Evolutionary conservation across 768 basidiomycete genomes (phyloP).

Genomic region (Boletus patriciae): DNA sequence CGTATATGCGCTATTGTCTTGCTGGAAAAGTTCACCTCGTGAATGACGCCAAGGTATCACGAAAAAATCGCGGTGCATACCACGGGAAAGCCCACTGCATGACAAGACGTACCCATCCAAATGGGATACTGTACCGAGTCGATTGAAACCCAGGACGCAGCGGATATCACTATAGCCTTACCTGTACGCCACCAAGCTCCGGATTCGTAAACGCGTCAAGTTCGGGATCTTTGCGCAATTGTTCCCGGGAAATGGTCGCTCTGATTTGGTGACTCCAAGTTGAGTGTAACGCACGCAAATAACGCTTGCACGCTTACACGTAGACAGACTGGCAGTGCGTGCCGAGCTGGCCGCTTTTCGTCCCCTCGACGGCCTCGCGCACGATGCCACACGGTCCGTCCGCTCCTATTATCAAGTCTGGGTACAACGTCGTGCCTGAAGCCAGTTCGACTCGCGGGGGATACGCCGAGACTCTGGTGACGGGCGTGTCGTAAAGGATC

Average conservation of each 20-base stretch:
- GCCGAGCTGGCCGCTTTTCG: constrained; percentile 21
- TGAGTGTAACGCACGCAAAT: not conserved
- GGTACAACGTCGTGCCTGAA: constrained; percentile 42
- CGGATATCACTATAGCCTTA: not conserved
- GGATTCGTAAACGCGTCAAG: constrained; percentile 27
- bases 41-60: not conserved
- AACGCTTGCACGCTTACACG: constrained; percentile 35
- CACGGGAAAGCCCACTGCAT: constrained; percentile 17
- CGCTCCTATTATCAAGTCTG: constrained; percentile 57
- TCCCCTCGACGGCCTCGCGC: constrained; percentile 31
- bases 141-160: not conserved
- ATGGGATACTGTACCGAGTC: constrained; percentile 13
- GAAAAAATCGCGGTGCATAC: constrained; percentile 4
- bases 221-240: constrained; percentile 41
- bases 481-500: constrained; percentile 42
- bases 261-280: constrained; percentile 21
- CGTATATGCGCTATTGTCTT: constrained; percentile 39
- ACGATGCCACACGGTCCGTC: constrained; percentile 53
- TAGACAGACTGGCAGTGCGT: constrained; percentile 38
- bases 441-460: constrained; percentile 35
- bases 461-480: constrained; percentile 32
- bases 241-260: constrained; percentile 40
- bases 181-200: constrained; percentile 16
- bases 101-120: constrained; percentile 22
- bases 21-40: constrained; percentile 1